Conservation (phyloP, 306 rosid species). For the Prosopis cineraria region DNA sequence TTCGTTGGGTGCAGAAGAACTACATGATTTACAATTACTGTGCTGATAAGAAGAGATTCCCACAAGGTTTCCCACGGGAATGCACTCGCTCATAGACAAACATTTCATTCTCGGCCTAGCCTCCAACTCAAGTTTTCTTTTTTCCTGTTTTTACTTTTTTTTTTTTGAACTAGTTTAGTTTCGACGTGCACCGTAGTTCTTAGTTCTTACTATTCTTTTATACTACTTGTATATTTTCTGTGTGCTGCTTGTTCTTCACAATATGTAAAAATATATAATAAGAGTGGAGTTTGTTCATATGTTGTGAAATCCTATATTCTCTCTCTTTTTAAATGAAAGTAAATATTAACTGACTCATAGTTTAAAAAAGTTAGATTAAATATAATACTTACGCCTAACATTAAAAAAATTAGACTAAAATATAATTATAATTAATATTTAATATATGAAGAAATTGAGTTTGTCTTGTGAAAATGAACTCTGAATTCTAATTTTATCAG, state of each 20-base stretch:
- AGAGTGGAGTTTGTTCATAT: background rate
- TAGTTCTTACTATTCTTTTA: background rate
- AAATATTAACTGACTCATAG: too few species aligned
- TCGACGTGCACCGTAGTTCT: background rate
- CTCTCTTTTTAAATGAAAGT: too few species aligned
- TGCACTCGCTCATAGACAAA: slow-evolving; percentile 24
- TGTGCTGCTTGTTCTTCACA: too few species aligned
- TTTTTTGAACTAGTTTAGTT: background rate
- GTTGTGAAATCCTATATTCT: too few species aligned
- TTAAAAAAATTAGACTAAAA: too few species aligned
- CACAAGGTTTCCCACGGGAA: slow-evolving; percentile 36
- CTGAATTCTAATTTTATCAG: too few species aligned
- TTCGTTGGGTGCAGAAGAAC: slow-evolving; percentile 53
- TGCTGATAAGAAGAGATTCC: slow-evolving; percentile 36
- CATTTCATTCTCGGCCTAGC: background rate
- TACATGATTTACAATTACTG: slow-evolving; percentile 59
- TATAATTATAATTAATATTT: too few species aligned
- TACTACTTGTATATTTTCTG: background rate
- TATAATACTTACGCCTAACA: too few species aligned
- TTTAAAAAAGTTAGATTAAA: too few species aligned
- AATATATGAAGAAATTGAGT: too few species aligned
- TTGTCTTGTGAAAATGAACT: too few species aligned
- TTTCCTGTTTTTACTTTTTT: background rate
- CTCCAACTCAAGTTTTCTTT: background rate
- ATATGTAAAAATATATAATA: background rate